phyloP scores from a whole-genome alignment of 164 flowering plant genomes.

The Sextonia rubra region DNA sequence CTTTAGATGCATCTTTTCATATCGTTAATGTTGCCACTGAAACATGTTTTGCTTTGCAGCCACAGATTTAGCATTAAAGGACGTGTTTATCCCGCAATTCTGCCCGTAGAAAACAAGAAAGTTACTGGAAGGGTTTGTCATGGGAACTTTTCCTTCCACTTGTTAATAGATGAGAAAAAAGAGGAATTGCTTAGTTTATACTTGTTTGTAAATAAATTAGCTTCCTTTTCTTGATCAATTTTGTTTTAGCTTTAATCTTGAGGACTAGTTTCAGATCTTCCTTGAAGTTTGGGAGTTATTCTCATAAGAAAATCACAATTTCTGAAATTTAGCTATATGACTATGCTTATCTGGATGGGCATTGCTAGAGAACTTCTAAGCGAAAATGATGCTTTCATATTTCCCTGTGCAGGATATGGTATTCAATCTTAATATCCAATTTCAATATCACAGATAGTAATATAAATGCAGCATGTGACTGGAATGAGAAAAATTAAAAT shows the following conservation, averaged over 20 bases:
- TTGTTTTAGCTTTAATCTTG: background rate
- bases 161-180: background rate
- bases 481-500: too few species aligned
- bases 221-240: background rate
- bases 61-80: slow-evolving; percentile 88
- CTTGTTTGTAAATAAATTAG: background rate
- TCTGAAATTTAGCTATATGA: background rate
- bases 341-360: background rate
- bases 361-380: background rate
- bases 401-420: too few species aligned
- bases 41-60: slow-evolving; percentile 34
- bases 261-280: background rate
- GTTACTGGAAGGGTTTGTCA: slow-evolving; percentile 64
- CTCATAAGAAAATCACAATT: background rate
- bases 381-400: background rate
- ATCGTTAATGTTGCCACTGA: background rate
- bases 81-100: slow-evolving; percentile 89
- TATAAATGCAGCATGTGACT: too few species aligned
- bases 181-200: background rate
- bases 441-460: too few species aligned
- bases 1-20: too few species aligned
- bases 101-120: slow-evolving; percentile 57
- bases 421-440: too few species aligned
- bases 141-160: background rate
- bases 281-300: background rate